phyloP scores from a whole-genome alignment of 257 asterid genomes.

The Nicotiana tomentosiformis region DNA sequence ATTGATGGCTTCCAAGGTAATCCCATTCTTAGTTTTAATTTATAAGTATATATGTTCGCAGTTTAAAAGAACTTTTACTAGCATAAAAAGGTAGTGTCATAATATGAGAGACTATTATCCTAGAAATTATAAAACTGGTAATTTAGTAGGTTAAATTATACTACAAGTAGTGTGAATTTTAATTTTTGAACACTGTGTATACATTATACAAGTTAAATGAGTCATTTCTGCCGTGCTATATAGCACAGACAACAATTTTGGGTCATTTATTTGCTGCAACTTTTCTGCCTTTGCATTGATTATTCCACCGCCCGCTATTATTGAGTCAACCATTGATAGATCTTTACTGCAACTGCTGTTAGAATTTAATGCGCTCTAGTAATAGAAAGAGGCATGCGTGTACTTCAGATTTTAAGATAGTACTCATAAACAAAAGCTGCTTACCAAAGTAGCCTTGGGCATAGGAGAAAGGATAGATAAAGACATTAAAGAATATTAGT shows the following conservation, averaged over 20 bases:
- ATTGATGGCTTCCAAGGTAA: slow-evolving; percentile 26
- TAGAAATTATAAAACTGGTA: too few relatives aligned
- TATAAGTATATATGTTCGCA: too few relatives aligned
- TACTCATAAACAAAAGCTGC: not conserved
- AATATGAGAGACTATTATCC: too few relatives aligned
- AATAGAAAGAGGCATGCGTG: not conserved
- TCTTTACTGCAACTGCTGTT: not conserved
- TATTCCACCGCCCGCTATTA: not conserved
- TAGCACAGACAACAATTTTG: not conserved
- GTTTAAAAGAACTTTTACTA: too few relatives aligned
- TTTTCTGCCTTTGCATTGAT: not conserved
- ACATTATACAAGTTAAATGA: too few relatives aligned
- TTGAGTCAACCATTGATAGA: not conserved
- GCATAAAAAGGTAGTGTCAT: too few relatives aligned
- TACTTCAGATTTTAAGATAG: not conserved
- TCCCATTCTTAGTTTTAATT: not conserved
- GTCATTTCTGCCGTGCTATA: not conserved
- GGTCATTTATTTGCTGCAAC: not conserved
- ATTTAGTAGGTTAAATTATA: too few relatives aligned
- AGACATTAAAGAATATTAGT: not conserved
- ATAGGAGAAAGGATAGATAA: not conserved
- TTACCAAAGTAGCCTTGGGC: not conserved
- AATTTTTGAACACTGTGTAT: too few relatives aligned
- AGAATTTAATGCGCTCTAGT: not conserved
- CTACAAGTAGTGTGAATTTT: too few relatives aligned